Conservation (phyloP, 768 basidiomycete species). For the Pleurotus eryngii region DNA sequence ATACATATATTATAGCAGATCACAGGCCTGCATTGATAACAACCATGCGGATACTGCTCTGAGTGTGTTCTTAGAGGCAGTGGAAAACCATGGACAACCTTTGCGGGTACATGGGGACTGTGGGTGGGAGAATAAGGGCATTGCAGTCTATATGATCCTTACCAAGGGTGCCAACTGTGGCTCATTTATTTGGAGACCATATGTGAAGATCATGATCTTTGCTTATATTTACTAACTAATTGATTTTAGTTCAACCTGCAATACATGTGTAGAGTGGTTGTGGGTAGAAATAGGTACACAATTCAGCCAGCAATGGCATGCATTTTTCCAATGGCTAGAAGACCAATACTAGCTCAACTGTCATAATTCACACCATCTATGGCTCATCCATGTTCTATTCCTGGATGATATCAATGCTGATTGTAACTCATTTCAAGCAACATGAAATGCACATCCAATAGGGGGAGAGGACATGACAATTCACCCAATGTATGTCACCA, state of each 20-base stretch:
- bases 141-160: slow-evolving; percentile 31
- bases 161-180: slow-evolving; percentile 23
- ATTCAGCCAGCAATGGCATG: slow-evolving; percentile 32
- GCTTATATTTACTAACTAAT: neutral
- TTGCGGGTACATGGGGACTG: slow-evolving; percentile 28
- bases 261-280: slow-evolving; percentile 34
- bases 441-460: slow-evolving; percentile 33
- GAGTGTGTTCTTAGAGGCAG: slow-evolving; percentile 19
- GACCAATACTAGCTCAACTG: slow-evolving; percentile 25
- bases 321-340: slow-evolving; percentile 33
- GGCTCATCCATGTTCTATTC: slow-evolving; percentile 37
- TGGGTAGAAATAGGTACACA: slow-evolving; percentile 38
- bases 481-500: slow-evolving; percentile 1
- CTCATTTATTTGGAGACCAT: slow-evolving; percentile 31
- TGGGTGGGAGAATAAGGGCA: slow-evolving; percentile 31
- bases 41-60: slow-evolving; percentile 27
- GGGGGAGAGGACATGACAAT: slow-evolving; percentile 11
- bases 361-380: slow-evolving; percentile 25
- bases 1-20: slow-evolving; percentile 14
- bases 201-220: neutral
- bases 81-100: slow-evolving; percentile 21
- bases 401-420: slow-evolving; percentile 24
- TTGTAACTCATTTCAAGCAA: slow-evolving; percentile 19
- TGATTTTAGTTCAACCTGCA: slow-evolving; percentile 24
- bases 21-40: slow-evolving; percentile 20